Evolutionary conservation across 2,329 filamentous ascomycete genomes (phyloP), one percentile per base, ranked within the genome.

Genomic region (Akanthomyces dipterigenus): DNA sequence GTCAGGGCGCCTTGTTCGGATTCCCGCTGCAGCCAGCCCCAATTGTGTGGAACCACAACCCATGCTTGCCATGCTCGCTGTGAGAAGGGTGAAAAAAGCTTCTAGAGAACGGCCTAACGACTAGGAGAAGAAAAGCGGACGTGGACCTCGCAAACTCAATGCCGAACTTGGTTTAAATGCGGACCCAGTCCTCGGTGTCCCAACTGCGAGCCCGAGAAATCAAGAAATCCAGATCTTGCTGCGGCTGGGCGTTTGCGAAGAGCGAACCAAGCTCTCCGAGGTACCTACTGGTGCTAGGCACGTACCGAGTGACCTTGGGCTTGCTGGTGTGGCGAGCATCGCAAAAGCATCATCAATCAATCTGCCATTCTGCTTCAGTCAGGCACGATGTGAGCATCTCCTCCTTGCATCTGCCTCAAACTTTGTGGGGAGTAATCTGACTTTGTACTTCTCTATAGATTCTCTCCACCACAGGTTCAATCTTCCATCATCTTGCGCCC

Each of bases 171-270:
- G 26, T 36, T 34, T 58, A 58, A 56, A 58, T 49, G 55, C 55
- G 55, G 55, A 58, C 45, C 55, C 55, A 42, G 24, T 58, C 36
- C 45, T 58, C 55, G 55, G 55, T 58, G 55, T 58, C 34, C 55
- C 40, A 58, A 40, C 24, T 50, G 55, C 55, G 55, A 58, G 40
- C 55, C 55, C 55, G 55, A 58, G 36, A 28, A 28, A n/a, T n/a
- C n/a, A n/a, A n/a, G n/a, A n/a, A n/a, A n/a, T n/a, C 40, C 26
- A 56, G 42, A 49, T 49, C 55, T 57, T n/a, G 28, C 42, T 28
- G 31, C 11, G 31, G 31, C 20, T 12, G 7, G 42, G 26, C n/a
- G 43, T 36, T n/a, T n/a, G n/a, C 28, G 3, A 56, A 45, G n/a
- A n/a, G n/a, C 24, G 38, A 34, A 45, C 40, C 48, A 34, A 40